phyloP scores from a whole-genome alignment of 2,329 filamentous ascomycete species.

The Xylaria sp. region DNA sequence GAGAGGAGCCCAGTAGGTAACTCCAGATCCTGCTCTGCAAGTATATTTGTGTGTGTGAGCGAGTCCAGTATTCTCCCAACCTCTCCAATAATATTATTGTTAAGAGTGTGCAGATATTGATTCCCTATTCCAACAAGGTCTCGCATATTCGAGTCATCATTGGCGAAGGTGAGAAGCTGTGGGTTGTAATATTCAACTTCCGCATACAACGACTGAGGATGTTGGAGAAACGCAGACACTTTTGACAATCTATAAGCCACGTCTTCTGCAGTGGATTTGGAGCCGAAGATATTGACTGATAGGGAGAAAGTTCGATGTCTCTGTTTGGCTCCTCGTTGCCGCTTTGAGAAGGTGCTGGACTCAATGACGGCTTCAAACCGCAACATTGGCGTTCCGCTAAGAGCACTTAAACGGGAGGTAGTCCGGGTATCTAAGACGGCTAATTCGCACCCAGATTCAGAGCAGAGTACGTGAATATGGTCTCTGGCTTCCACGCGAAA shows the following conservation, averaged over 20 bases:
- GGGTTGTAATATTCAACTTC: constrained; percentile 17
- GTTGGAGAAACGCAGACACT: constrained; percentile 19
- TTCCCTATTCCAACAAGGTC: constrained; percentile 1
- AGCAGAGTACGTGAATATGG: neutral
- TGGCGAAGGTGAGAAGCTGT: constrained; percentile 10
- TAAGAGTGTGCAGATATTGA: no score
- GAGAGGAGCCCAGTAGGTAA: neutral
- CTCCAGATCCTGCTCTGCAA: neutral
- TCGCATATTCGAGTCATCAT: neutral
- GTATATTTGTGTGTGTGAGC: constrained; percentile 1
- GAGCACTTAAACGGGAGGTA: neutral
- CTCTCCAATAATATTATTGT: neutral
- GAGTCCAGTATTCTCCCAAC: constrained; percentile 16
- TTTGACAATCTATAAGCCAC: constrained; percentile 11
- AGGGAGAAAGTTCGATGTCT: neutral
- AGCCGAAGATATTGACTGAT: constrained; percentile 12
- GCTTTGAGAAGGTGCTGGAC: constrained; percentile 1
- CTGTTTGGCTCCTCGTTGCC: neutral
- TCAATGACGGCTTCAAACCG: constrained; percentile 9
- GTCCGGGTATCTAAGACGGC: neutral
- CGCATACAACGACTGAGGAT: constrained; percentile 6
- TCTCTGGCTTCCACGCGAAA: neutral
- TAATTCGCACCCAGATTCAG: neutral
- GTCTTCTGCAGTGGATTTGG: neutral
- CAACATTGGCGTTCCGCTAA: neutral